These are phyloP conservation scores for Gleditsia sinensis DNA, from an alignment of 306 rosid species.

Conservation along the genomic window DNA sequence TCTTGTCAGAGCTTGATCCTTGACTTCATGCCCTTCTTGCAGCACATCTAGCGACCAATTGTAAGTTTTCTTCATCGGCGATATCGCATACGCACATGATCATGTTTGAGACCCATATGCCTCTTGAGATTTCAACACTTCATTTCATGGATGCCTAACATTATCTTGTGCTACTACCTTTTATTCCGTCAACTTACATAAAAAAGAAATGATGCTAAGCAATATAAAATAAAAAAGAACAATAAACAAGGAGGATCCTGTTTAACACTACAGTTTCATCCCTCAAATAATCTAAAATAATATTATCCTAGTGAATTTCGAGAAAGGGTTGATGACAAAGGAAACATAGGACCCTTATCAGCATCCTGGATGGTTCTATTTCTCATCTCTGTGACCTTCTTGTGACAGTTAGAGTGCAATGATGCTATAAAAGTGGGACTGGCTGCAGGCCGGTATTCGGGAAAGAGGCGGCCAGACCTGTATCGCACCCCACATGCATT, in stretches of 20 bases:
- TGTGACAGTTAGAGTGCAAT: conserved; percentile 44
- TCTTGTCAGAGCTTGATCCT: neutral
- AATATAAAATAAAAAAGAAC: conserved; percentile 26
- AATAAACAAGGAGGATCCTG: conserved; percentile 42
- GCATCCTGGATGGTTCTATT: conserved; percentile 3
- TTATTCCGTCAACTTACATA: conserved; percentile 41
- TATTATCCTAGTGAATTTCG: conserved; percentile 37
- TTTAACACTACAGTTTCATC: conserved; percentile 39
- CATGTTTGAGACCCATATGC: neutral
- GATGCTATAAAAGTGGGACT: conserved; percentile 42
- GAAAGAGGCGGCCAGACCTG: conserved; percentile 40
- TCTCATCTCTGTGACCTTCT: conserved; percentile 34
- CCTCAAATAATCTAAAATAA: conserved; percentile 35
- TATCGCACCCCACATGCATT: conserved; percentile 48
- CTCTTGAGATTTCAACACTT: neutral
- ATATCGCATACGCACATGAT: neutral
- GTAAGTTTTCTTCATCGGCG: neutral
- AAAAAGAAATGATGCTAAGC: conserved; percentile 37
- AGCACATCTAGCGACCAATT: too few relatives aligned
- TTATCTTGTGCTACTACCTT: conserved; percentile 9
- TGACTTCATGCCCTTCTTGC: conserved; percentile 1
- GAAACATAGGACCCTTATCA: conserved; percentile 23
- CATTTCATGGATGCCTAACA: neutral
- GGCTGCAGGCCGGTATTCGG: conserved; percentile 44
- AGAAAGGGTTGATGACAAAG: conserved; percentile 29